Conservation (phyloP, 495 filamentous ascomycete species). For the Parachaetomium inaequale region DNA sequence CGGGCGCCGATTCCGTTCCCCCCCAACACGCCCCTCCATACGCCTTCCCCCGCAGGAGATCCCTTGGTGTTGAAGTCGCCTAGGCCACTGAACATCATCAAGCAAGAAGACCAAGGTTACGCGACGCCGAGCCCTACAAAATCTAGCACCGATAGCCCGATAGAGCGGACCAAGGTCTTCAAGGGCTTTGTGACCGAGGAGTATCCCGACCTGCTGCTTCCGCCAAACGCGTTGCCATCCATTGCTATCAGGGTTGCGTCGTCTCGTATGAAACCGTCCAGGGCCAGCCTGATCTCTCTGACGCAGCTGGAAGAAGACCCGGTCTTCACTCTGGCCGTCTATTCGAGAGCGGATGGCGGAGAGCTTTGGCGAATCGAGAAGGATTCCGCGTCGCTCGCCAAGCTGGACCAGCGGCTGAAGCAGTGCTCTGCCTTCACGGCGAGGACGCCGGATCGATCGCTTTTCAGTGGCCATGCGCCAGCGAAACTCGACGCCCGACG, state of each 20-base stretch:
- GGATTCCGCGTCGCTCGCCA: conserved; percentile 72
- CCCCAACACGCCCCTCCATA: conserved; percentile 58
- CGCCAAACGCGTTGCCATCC: conserved; percentile 86
- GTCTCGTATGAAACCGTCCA: conserved; percentile 82
- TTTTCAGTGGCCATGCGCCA: conserved; percentile 91
- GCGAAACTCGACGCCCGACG: conserved; percentile 89
- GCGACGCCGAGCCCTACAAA: conserved; percentile 32
- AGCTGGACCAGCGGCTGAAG: conserved; percentile 76
- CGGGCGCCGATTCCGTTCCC: conserved; percentile 64
- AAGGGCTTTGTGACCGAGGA: conserved; percentile 74
- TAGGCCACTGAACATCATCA: conserved; percentile 39
- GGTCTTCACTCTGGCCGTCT: conserved; percentile 86
- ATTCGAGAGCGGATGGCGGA: conserved; percentile 67
- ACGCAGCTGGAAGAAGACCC: conserved; percentile 80
- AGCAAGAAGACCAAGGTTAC: conserved; percentile 33
- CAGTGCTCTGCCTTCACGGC: conserved; percentile 60
- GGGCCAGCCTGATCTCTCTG: conserved; percentile 71
- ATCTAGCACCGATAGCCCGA: conserved; percentile 33
- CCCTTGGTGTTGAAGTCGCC: conserved; percentile 36
- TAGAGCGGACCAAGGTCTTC: conserved; percentile 40
- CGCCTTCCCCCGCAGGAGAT: conserved; percentile 44
- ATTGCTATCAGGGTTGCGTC: conserved; percentile 84
- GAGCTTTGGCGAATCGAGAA: conserved; percentile 96
- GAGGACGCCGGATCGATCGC: conserved; percentile 74
- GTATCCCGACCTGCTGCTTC: conserved; percentile 75